A percentile compares a stretch with the other conserved stretches of the same genome.
Conservation (phyloP, 129 eudicot genomes). For the Tanacetum coccineum region DNA sequence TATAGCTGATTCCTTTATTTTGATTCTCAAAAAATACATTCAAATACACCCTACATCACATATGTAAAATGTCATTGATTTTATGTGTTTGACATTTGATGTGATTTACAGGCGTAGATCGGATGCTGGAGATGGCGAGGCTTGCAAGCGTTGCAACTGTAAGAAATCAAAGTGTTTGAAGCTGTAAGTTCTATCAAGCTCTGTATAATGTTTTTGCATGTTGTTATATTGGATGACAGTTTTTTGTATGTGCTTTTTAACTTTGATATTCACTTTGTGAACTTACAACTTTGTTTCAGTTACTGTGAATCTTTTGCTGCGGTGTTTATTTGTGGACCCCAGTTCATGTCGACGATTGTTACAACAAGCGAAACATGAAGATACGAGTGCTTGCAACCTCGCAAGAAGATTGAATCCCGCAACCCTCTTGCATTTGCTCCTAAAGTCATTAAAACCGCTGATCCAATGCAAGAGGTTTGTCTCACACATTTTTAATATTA, state of each 20-base stretch:
- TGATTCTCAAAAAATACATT: neutral
- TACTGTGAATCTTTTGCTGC: slow-evolving; percentile 99
- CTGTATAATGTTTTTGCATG: neutral
- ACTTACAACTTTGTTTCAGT: slow-evolving; percentile 42
- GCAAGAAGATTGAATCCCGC: slow-evolving; percentile 95
- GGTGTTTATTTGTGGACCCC: slow-evolving; percentile 96
- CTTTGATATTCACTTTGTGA: slow-evolving; percentile 16
- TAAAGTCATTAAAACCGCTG: slow-evolving; percentile 84
- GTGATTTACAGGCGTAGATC: slow-evolving; percentile 55
- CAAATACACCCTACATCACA: no score
- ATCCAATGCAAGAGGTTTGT: slow-evolving; percentile 54
- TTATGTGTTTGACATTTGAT: slow-evolving; percentile 8
- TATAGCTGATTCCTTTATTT: neutral
- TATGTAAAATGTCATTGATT: neutral
- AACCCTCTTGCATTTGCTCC: slow-evolving; percentile 99
- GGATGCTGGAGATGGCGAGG: slow-evolving; percentile 58
- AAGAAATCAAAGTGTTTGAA: slow-evolving; percentile 97
- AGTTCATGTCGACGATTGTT: slow-evolving; percentile 94
- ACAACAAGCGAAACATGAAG: slow-evolving; percentile 90
- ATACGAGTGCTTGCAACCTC: slow-evolving; percentile 86
- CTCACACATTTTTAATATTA: slow-evolving; percentile 22
- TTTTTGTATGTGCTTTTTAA: neutral
- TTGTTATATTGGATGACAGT: neutral
- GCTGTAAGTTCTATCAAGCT: slow-evolving; percentile 65
- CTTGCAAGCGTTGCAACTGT: slow-evolving; percentile 96